Evolutionary conservation across 1,284 basidiomycete genomes (phyloP).

Genomic region (Wolfiporia cocos): DNA sequence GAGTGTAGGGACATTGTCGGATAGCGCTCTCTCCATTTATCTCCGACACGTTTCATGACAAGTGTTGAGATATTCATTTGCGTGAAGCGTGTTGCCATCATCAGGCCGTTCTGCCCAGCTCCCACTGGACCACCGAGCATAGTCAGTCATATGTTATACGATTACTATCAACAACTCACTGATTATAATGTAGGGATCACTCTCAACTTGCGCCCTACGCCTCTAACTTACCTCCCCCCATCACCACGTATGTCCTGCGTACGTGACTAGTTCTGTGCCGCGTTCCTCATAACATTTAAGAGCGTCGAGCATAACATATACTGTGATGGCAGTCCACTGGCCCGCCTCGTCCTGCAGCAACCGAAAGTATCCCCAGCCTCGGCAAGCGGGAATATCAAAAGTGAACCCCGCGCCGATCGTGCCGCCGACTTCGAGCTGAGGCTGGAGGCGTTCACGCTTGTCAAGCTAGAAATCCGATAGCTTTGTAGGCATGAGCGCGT

Average conservation of each 20-base stretch:
- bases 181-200: conserved; percentile 23
- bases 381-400: conserved; percentile 32
- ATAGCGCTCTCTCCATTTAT: conserved; percentile 50
- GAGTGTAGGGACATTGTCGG: conserved; percentile 43
- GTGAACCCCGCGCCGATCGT: conserved; percentile 30
- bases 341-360: conserved; percentile 19
- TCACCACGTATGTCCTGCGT: conserved; percentile 13
- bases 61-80: conserved; percentile 43
- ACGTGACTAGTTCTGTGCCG: conserved; percentile 9
- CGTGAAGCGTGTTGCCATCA: conserved; percentile 44
- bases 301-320: conserved; percentile 23
- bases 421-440: background rate
- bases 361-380: conserved; percentile 32
- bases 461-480: conserved; percentile 22
- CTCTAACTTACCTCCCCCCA: conserved; percentile 16
- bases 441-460: conserved; percentile 1
- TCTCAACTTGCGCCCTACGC: conserved; percentile 16
- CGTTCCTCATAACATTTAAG: conserved; percentile 27
- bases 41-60: conserved; percentile 43
- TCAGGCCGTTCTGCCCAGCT: conserved; percentile 48
- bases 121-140: conserved; percentile 34
- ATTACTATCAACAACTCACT: conserved; percentile 12
- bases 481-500: conserved; percentile 30
- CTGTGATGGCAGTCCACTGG: conserved; percentile 19
- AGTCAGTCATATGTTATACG: background rate